phyloP scores from a whole-genome alignment of 371 early-diverging fungal genomes.

The Actinomucor elegans region DNA sequence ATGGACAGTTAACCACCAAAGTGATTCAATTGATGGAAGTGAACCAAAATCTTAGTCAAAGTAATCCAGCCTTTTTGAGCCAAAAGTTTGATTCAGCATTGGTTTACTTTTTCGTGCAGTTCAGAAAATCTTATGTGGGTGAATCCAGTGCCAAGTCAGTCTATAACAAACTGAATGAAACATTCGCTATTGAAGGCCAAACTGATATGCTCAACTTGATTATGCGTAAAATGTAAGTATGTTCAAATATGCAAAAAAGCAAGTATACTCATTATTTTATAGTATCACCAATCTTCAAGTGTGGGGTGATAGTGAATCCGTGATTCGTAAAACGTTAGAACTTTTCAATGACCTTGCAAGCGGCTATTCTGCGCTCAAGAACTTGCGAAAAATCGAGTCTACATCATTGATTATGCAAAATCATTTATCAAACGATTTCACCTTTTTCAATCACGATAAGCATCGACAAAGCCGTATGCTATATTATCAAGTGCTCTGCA shows the following conservation, averaged over 20 bases:
- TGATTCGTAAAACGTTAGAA: constrained; percentile 44
- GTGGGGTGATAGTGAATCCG: constrained; percentile 32
- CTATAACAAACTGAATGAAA: constrained; percentile 54
- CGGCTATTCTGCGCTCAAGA: constrained; percentile 74
- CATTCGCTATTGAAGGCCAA: constrained; percentile 56
- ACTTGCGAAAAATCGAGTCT: constrained; percentile 73
- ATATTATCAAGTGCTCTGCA: constrained; percentile 79
- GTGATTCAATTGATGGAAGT: constrained; percentile 53
- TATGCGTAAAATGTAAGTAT: constrained; percentile 64
- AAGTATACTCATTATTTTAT: not conserved
- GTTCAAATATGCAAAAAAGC: not conserved
- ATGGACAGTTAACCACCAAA: constrained; percentile 57
- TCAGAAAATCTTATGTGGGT: constrained; percentile 72
- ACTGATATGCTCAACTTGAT: constrained; percentile 64
- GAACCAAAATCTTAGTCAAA: constrained; percentile 32
- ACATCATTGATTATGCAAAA: constrained; percentile 68
- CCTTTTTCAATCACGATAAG: constrained; percentile 55
- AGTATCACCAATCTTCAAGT: constrained; percentile 31
- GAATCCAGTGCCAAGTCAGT: constrained; percentile 43
- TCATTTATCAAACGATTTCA: constrained; percentile 71
- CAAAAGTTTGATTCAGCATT: constrained; percentile 67
- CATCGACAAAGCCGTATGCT: constrained; percentile 61
- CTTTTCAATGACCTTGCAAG: constrained; percentile 76
- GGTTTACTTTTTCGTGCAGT: constrained; percentile 70
- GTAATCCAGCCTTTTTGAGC: constrained; percentile 20